Conservation (phyloP, 2,329 filamentous ascomycete genomes). For the Paecilomyces sp. region DNA sequence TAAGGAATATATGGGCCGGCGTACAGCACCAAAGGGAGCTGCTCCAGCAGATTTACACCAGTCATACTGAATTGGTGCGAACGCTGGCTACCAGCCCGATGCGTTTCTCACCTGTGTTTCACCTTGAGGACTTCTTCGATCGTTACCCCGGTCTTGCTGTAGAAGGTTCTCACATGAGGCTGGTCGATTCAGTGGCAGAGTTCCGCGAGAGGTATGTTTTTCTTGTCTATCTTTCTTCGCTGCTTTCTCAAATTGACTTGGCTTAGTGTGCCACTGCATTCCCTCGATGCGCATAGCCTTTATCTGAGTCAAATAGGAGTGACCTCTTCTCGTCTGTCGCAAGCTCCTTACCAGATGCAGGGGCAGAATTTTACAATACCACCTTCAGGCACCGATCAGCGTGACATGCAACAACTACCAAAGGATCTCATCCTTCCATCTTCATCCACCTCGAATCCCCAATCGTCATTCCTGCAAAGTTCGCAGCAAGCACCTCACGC, state of each 20-base stretch:
- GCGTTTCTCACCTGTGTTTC: slow-evolving; percentile 71
- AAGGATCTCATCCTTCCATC: background rate
- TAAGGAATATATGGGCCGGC: slow-evolving; percentile 68
- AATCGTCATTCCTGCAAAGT: slow-evolving; percentile 1
- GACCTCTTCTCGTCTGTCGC: slow-evolving; percentile 5
- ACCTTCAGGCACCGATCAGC: background rate
- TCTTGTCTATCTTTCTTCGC: background rate
- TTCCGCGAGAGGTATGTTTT: slow-evolving; percentile 48
- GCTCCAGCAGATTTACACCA: slow-evolving; percentile 67
- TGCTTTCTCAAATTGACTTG: background rate
- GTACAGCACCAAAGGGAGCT: slow-evolving; percentile 75
- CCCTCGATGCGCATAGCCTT: slow-evolving; percentile 4
- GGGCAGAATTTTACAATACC: background rate
- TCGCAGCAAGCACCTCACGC: slow-evolving; percentile 10
- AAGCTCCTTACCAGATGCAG: slow-evolving; percentile 3
- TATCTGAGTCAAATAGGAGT: slow-evolving; percentile 4
- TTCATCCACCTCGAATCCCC: background rate
- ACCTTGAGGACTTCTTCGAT: slow-evolving; percentile 82
- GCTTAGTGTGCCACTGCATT: slow-evolving; percentile 5
- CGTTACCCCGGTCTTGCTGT: slow-evolving; percentile 67
- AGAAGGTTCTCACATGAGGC: slow-evolving; percentile 66
- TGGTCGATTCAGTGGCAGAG: slow-evolving; percentile 60
- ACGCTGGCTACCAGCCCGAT: slow-evolving; percentile 60
- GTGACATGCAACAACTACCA: slow-evolving; percentile 3
- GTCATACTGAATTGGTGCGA: slow-evolving; percentile 75